A percentile compares a stretch with the other conserved stretches of the same genome.
Conservation (phyloP, 192 early-diverging fungal species). For the Lobosporangium transversale region DNA sequence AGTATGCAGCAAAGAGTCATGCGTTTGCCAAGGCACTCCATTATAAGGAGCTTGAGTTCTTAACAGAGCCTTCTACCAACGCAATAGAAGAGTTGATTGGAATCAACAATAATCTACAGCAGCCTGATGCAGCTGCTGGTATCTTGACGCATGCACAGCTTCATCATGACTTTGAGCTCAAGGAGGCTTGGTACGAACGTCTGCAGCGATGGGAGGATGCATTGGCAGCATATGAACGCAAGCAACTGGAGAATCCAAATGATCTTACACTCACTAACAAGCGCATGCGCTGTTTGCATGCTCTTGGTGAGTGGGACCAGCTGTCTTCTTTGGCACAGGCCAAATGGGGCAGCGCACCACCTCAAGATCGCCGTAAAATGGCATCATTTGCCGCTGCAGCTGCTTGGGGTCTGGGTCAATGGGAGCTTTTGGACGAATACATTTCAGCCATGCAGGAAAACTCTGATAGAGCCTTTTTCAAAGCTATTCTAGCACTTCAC, state of each 20-base stretch:
- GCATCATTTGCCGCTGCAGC: constrained; percentile 92
- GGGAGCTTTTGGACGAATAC: constrained; percentile 92
- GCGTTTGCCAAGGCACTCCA: constrained; percentile 98
- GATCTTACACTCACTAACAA: constrained; percentile 82
- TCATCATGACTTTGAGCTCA: constrained; percentile 82
- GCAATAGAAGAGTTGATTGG: constrained; percentile 92
- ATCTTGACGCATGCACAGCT: constrained; percentile 91
- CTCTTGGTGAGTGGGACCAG: constrained; percentile 92
- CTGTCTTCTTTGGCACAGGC: constrained; percentile 82
- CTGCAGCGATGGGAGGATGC: constrained; percentile 96
- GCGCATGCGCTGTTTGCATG: constrained; percentile 92
- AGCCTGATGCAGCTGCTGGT: constrained; percentile 96
- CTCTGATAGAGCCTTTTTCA: constrained; percentile 87
- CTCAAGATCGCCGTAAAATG: constrained; percentile 75
- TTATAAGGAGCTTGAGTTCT: constrained; percentile 96
- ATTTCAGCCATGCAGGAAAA: constrained; percentile 80
- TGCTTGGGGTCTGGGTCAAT: constrained; percentile 90
- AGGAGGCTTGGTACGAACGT: constrained; percentile 94
- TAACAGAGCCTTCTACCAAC: constrained; percentile 80
- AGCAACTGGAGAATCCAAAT: constrained; percentile 80
- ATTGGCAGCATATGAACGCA: constrained; percentile 80
- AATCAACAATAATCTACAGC: constrained; percentile 95
- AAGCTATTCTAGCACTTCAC: constrained; percentile 86
- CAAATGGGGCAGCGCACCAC: constrained; percentile 70
- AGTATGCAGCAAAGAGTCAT: constrained; percentile 92